Percentiles rank a stretch among this genome's conserved stretches.
These are phyloP conservation scores for Cryptomeria japonica DNA, from an alignment of 75 land plant genomes.

Conservation along the genomic window DNA sequence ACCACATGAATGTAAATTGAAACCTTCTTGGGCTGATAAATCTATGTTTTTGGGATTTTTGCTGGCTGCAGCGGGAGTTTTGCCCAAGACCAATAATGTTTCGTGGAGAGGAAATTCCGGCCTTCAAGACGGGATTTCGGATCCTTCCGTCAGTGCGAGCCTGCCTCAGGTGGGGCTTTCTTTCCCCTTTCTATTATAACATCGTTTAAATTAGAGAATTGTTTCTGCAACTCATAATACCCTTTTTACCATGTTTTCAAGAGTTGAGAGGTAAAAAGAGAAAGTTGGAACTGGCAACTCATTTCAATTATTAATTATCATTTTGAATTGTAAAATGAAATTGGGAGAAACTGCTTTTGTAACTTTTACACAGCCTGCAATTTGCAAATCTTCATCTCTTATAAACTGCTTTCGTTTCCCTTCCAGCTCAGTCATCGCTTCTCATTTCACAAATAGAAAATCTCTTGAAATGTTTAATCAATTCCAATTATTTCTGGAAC, in stretches of 20 bases:
- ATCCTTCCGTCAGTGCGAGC: conserved; percentile 16
- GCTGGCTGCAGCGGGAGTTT: conserved; percentile 59
- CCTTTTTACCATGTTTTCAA: no score
- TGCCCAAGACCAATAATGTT: conserved; percentile 68
- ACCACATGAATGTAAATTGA: no score
- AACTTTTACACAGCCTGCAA: no score
- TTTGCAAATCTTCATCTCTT: no score
- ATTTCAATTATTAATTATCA: no score
- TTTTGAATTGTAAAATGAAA: no score
- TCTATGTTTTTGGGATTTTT: background rate
- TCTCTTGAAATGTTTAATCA: background rate
- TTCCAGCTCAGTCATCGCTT: background rate
- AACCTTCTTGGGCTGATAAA: background rate
- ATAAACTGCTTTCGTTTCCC: background rate
- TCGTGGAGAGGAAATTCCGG: conserved; percentile 73
- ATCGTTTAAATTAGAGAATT: background rate
- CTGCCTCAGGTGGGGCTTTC: conserved; percentile 12
- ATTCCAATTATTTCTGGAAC: no score
- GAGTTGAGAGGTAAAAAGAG: no score
- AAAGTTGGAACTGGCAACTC: no score
- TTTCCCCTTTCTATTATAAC: background rate
- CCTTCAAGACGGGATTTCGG: conserved; percentile 46
- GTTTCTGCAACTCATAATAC: background rate
- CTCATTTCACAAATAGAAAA: background rate
- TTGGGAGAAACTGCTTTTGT: no score